Evolutionary conservation across 2,329 filamentous ascomycete species (phyloP), one percentile per base, ranked within the genome.

Genomic region (Mollisia scopiformis): DNA sequence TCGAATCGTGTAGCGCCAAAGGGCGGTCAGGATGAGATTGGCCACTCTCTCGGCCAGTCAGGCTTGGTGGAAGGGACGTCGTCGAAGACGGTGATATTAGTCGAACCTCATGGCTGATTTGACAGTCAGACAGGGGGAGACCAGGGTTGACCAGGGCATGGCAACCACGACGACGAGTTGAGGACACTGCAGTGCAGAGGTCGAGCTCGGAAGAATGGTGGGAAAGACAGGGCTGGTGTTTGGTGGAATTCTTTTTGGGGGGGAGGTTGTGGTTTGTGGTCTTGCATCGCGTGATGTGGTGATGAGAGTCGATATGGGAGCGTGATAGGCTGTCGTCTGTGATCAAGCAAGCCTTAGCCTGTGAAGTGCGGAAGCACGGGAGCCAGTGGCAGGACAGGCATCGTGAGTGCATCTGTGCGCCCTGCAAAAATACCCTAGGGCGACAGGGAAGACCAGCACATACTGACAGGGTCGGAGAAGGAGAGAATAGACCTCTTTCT

Each of bases 11-110:
- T 61, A 59, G 64, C 65, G 50, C 52, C 50, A 71, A 66, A 61
- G 46, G 62, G 68, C 65, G 66, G 70, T 71, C 70, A 65, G 55
- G 41, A 43, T 43, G 33, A 67, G 72, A 75, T 75, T 75, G 74
- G 73, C 61, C 68, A 49, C n/a, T 28, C 27, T 39, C 25, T 31
- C 57, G 30, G 55, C 62, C 66, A 66, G 55, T 67, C 37, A 64
- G 23, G 43, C 37, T 27, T 19, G 51, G 43, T 37, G 14, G 47
- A 50, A 61, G 35, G 43, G 2, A 8, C 6, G 14, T 30, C 27
- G 19, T 37, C 13, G 14, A 30, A 11, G 23, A 33, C 33, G 43
- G 30, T 50, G 57, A 39, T 43, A 49, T 49, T 30, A 25, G 37
- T 14, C 21, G 37, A 14, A n/a, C 37, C 37, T n/a, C 28, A 52